Conservation (phyloP, 2,329 filamentous ascomycete genomes). For the Cladosporium sp. region DNA sequence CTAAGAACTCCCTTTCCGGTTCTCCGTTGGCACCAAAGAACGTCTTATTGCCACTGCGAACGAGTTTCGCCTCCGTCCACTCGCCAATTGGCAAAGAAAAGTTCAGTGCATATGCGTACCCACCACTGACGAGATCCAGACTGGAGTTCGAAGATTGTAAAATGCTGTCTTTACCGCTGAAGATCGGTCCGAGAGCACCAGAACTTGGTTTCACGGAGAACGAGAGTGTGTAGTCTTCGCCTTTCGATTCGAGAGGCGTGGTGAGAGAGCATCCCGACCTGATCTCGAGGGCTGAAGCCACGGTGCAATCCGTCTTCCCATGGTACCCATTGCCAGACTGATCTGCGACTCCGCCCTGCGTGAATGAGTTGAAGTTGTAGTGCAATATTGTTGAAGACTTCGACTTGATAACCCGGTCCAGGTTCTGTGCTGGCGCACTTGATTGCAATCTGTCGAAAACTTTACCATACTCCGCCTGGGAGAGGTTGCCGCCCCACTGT, state of each 20-base stretch:
- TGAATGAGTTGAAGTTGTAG: conserved; percentile 29
- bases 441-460: conserved; percentile 40
- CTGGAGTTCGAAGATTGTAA: conserved; percentile 21
- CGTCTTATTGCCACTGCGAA: conserved; percentile 35
- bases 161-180: conserved; percentile 33
- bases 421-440: conserved; percentile 45
- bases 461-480: conserved; percentile 35
- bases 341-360: conserved; percentile 28
- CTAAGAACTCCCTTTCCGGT: conserved; percentile 39
- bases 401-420: conserved; percentile 42
- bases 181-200: conserved; percentile 44
- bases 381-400: conserved; percentile 33
- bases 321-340: conserved; percentile 40
- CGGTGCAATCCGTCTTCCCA: conserved; percentile 36
- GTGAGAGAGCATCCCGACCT: conserved; percentile 38
- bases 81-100: conserved; percentile 36
- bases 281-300: conserved; percentile 15
- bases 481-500: conserved; percentile 50
- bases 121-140: conserved; percentile 37
- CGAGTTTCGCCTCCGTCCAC: conserved; percentile 35
- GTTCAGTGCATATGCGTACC: conserved; percentile 39
- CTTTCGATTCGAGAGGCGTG: conserved; percentile 52
- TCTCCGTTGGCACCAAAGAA: conserved; percentile 28
- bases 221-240: conserved; percentile 53
- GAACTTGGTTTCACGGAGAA: conserved; percentile 41